A percentile compares a stretch with the other conserved stretches of the same genome.
Evolutionary conservation across 176 grass and related monocot genomes (phyloP).

Genomic region (Paspalum vaginatum): DNA sequence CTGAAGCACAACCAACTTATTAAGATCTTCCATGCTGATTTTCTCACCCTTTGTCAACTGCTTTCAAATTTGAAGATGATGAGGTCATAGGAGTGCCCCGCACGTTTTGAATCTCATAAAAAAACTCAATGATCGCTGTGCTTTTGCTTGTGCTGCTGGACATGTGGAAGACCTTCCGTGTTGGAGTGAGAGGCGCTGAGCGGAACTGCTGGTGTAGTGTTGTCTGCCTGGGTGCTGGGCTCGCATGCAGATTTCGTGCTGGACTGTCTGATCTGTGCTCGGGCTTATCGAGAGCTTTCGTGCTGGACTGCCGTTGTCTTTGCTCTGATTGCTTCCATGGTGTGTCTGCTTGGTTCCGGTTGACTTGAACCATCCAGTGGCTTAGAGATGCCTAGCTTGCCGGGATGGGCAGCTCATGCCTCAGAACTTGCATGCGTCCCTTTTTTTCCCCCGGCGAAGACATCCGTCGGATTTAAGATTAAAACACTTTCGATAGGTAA

Average conservation of each 20-base stretch:
- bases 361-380: constrained; percentile 11
- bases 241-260: background rate
- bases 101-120: background rate
- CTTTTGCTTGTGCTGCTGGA: constrained; percentile 33
- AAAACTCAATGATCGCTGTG: background rate
- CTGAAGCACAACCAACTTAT: constrained; percentile 2
- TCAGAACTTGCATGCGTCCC: background rate
- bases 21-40: background rate
- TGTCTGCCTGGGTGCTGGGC: background rate
- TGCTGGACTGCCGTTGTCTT: background rate
- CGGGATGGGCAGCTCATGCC: background rate
- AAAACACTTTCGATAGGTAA: too few species aligned
- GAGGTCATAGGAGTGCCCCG: background rate
- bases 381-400: constrained; percentile 12
- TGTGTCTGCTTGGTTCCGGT: constrained; percentile 18
- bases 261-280: background rate
- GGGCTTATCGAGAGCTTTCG: background rate
- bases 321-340: constrained; percentile 25
- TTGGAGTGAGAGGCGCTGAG: background rate
- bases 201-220: background rate
- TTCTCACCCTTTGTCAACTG: background rate
- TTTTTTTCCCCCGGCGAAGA: background rate
- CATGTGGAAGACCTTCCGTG: constrained; percentile 21
- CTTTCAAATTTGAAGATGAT: background rate
- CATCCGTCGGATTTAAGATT: too few species aligned